phyloP scores from a whole-genome alignment of 768 basidiomycete genomes.

The Podaxis sp. region DNA sequence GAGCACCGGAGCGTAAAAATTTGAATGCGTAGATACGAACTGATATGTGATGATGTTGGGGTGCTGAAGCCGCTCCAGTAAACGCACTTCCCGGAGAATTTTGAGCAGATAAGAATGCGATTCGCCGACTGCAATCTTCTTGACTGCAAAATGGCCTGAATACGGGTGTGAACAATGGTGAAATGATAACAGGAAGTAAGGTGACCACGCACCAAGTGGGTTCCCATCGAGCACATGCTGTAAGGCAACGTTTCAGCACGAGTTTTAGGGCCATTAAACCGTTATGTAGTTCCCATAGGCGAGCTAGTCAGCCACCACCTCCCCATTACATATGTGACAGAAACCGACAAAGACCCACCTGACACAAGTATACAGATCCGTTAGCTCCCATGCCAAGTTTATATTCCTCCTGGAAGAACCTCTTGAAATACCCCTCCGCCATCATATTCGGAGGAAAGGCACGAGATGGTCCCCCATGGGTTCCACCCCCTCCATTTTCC shows the following conservation, averaged over 20 bases:
- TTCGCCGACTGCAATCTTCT: slow-evolving; percentile 93
- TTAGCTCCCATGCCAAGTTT: slow-evolving; percentile 94
- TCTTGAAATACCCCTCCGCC: slow-evolving; percentile 90
- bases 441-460: slow-evolving; percentile 67
- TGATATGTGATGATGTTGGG: slow-evolving; percentile 95
- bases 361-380: slow-evolving; percentile 85
- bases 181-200: slow-evolving; percentile 9
- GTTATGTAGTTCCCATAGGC: slow-evolving; percentile 11
- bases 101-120: slow-evolving; percentile 82
- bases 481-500: neutral
- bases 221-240: slow-evolving; percentile 89
- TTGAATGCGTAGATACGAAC: slow-evolving; percentile 22
- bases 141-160: slow-evolving; percentile 84
- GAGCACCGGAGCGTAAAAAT: neutral
- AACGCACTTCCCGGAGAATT: slow-evolving; percentile 80
- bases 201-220: slow-evolving; percentile 53
- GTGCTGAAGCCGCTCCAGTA: slow-evolving; percentile 84
- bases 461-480: slow-evolving; percentile 12
- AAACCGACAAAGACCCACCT: slow-evolving; percentile 39
- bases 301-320: slow-evolving; percentile 60
- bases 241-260: slow-evolving; percentile 10
- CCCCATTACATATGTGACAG: neutral
- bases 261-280: slow-evolving; percentile 21
- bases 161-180: neutral
- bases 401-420: slow-evolving; percentile 89